Evolutionary conservation across 129 eudicot species (phyloP), one percentile per base, ranked within the genome.

Genomic region (Ambrosia artemisiifolia): DNA sequence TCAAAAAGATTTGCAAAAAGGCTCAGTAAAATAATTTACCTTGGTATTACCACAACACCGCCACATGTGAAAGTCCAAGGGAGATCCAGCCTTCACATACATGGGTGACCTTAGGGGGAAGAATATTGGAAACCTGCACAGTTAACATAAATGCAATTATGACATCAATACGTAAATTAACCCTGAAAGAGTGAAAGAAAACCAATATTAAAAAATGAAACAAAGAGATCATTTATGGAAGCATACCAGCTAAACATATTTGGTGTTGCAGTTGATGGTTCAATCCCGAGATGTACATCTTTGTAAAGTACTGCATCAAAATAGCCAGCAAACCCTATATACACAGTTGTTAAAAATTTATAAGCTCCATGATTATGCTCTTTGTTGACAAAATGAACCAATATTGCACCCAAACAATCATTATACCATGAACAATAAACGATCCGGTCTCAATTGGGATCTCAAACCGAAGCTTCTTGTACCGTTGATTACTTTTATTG

Each of bases 241-340:
- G 40, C 67, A 32, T 78, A 94, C 99, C 99, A 95, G 86, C 99
- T 95, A 75, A 95, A 95, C 99, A 95, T 95, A 78, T 88, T 95
- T 11, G 97, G 99, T 14, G 99, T 95, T 55, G 97, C 96, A 33
- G 91, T 95, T 57, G 91, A 50, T 55, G 99, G 99, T 78, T 95
- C 99, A 20, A 91, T 95, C 47, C 99, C 99, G 57, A 95, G 88
- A 82, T 95, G 99, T 35, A 95, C 90, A 65, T 95, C 99, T 80
- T 95, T 91, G 82, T 95, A 95, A 65, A 95, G 99, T 38, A 73
- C 69, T 20, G 99, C 86, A 85, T 95, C 99, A 77, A 95, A 95
- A 81, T 95, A 95, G 73, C 97, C 99, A 65, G 94, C 99, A 80
- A 95, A 95, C 18, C 99, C 99, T 95, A 74, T 95, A 74, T 54